These are phyloP conservation scores for Ochetophila trinervis DNA, from an alignment of 306 rosid species.

Conservation along the genomic window DNA sequence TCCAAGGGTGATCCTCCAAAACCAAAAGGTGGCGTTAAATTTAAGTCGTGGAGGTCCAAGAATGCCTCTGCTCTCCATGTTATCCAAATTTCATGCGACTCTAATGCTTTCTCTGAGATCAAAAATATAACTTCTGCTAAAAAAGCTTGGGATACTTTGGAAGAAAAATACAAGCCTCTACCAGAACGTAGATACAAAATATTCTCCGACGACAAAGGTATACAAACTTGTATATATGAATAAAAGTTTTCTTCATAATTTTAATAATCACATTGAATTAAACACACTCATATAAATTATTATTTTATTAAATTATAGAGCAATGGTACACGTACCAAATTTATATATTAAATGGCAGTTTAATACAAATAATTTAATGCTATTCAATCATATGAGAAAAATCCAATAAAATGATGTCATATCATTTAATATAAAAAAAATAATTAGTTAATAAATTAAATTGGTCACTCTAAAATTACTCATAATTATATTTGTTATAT, in stretches of 20 bases:
- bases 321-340: too few species aligned
- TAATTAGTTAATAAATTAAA: too few species aligned
- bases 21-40: neutral
- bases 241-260: neutral
- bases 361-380: too few species aligned
- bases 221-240: neutral
- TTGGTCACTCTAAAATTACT: too few species aligned
- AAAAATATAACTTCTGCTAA: neutral
- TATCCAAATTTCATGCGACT: slow-evolving; percentile 11
- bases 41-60: neutral
- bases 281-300: too few species aligned
- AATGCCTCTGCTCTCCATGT: slow-evolving; percentile 17
- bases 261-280: too few species aligned
- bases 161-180: neutral
- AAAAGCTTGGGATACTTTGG: slow-evolving; percentile 6
- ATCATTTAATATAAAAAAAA: too few species aligned
- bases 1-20: neutral
- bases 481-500: too few species aligned
- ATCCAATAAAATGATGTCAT: too few species aligned
- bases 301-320: too few species aligned
- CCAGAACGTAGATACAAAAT: neutral
- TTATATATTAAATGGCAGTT: too few species aligned
- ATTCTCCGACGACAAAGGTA: neutral
- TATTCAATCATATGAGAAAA: too few species aligned
- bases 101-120: neutral